Conservation (phyloP, 2,329 filamentous ascomycete species). For the Aspergillus sp. region DNA sequence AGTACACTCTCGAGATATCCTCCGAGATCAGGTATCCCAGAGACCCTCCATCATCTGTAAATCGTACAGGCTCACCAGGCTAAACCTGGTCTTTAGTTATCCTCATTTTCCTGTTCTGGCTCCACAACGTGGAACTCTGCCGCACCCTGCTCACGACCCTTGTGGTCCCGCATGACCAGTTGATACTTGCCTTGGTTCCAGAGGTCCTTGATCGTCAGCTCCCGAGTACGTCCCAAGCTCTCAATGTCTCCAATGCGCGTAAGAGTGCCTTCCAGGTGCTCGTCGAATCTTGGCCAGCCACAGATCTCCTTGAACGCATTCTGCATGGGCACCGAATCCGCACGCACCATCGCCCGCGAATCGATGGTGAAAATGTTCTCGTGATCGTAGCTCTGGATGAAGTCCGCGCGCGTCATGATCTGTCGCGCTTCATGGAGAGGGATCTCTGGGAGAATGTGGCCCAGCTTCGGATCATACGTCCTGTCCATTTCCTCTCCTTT, state of each 20-base stretch:
- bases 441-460: slow-evolving; percentile 77
- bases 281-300: slow-evolving; percentile 71
- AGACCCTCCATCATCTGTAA: not conserved
- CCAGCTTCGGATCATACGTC: slow-evolving; percentile 65
- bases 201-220: slow-evolving; percentile 92
- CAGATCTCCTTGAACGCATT: slow-evolving; percentile 87
- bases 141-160: slow-evolving; percentile 50
- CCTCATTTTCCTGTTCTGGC: slow-evolving; percentile 33
- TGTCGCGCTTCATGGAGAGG: slow-evolving; percentile 81
- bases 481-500: slow-evolving; percentile 64
- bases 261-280: slow-evolving; percentile 78
- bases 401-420: slow-evolving; percentile 94
- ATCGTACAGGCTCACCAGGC: slow-evolving; percentile 11
- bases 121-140: slow-evolving; percentile 51
- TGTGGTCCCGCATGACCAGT: slow-evolving; percentile 54
- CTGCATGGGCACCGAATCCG: slow-evolving; percentile 95
- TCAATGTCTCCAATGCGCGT: slow-evolving; percentile 91
- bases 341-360: slow-evolving; percentile 79
- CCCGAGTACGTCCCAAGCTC: slow-evolving; percentile 86
- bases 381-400: slow-evolving; percentile 88
- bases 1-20: not conserved
- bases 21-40: not conserved
- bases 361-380: slow-evolving; percentile 96
- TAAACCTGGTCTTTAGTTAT: slow-evolving; percentile 23
- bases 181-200: slow-evolving; percentile 81